Conservation (phyloP, 78 protist species). For the Dictyostelium intermedium region DNA sequence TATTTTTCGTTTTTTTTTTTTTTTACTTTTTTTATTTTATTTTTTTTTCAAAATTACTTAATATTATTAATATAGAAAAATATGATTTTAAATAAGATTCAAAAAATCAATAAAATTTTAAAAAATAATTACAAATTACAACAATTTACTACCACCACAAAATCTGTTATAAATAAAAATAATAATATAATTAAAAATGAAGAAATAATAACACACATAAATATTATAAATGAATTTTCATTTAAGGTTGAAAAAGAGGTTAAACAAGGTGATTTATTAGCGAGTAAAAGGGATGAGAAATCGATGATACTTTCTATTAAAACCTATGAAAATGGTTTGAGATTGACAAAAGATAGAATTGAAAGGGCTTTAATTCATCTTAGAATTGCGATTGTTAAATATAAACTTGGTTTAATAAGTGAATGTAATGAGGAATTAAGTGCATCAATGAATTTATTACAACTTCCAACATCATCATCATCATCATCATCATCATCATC, state of each 20-base stretch:
- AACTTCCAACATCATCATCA: background rate
- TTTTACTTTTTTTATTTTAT: background rate
- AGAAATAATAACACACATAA: background rate
- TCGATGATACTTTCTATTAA: background rate
- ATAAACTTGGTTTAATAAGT: background rate
- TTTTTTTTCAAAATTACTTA: background rate
- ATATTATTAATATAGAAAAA: no score
- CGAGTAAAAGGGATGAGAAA: background rate
- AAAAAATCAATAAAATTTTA: background rate
- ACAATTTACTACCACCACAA: background rate
- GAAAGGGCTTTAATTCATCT: slow-evolving; percentile 28
- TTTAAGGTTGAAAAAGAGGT: background rate
- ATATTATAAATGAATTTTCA: slow-evolving; percentile 2
- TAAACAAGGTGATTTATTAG: slow-evolving; percentile 3
- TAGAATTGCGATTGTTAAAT: slow-evolving; percentile 22
- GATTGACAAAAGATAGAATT: background rate
- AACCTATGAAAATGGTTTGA: background rate
- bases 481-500: background rate
- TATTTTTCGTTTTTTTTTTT: background rate
- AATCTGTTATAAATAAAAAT: background rate
- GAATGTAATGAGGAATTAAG: background rate
- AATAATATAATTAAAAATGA: background rate
- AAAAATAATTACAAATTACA: background rate
- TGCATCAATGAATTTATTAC: background rate
- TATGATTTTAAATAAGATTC: background rate